Evolutionary conservation across 805 yeast species (phyloP), one percentile per base, ranked within the genome.

Genomic region (Saturnispora silvae): DNA sequence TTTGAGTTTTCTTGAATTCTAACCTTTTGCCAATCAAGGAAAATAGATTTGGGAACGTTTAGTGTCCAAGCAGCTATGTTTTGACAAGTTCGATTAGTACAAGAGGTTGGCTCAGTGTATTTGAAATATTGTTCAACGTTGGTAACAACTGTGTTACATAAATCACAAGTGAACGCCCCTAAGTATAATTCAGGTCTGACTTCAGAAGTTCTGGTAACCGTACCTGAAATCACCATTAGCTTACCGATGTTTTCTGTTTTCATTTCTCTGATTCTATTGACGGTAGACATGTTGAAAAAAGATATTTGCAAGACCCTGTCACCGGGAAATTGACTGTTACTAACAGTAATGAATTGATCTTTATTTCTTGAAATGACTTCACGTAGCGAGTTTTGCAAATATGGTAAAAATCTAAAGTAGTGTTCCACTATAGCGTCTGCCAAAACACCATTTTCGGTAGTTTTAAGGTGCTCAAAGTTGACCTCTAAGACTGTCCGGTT

Each of bases 11-110:
- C 98, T 57, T 89, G 98, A 46, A 89, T 81, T 50, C 96, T 74
- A 19, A 86, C 89, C 46, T 81, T 81, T 59, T 89, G 98, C 98
- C 98, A 89, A 65, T 89, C 97, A 45, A 85, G 67, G 52, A 92
- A 89, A 43, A 79, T 82, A 0, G 95, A 83, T 57, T 85, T 84
- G 25, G 81, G 60, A 22, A 89, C 77, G 50, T 82, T 78, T 40
- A 92, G 63, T 1, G 94, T 75, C 94, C 96, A 89, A 38, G 75
- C 67, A 2, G 81, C 70, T 53, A 85, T 85, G 60, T 89, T 89
- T 40, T 75, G 82, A 64, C 98, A 89, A 10, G 80, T 72, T 9
- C 89, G 87, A 45, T 77, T 81, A 19, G 87, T 82, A 61, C 98
- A 92, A 45, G 81, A 75, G 3, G 92, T 80, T 31, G 98, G 98